Evolutionary conservation across 164 flowering plant species (phyloP), one percentile per base, ranked within the genome.

Genomic region (Nelumbo lutea): DNA sequence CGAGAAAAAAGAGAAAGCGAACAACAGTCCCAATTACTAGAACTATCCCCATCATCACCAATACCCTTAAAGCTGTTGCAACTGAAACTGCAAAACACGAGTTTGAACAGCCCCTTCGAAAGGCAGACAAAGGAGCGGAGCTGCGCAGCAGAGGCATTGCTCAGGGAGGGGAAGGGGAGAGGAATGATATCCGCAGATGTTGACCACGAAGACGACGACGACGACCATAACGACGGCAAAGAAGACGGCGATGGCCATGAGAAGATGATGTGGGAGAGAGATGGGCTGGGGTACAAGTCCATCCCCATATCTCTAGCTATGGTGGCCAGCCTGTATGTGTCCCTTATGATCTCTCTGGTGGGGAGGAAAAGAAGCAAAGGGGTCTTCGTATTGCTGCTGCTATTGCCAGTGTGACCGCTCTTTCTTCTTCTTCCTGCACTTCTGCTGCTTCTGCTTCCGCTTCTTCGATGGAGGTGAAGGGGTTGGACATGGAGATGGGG

Each of bases 231-330:
- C 11, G 73, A 60, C 11, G 73, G 60, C 27, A 67, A 38, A 1
- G 74, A 59, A 0, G 80, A 61, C 0, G 68, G 69, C 3, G 82
- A 61, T 43, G 92, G 81, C 80, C 80, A 80, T 42, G 87, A 82
- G 76, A 88, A 85, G 70, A 88, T 72, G 71, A 88, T 70, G 81
- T 85, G 87, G 42, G 93, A 85, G 58, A 88, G 89, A 48, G 90
- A 83, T 5, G 90, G 83, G 48, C 81, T 81, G 0, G 93, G 90
- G 73, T 79, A 59, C 47, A 88, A 74, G 53, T 88, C 85, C 89
- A 88, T 80, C 47, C 93, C 93, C 57, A 88, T 76, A 62, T 83
- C 86, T 62, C 90, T 74, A 3, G 90, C 88, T 4, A 88, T 78
- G 68, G 80, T 70, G 67, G 90, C 85, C 7, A 88, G 65, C 58